phyloP scores from a whole-genome alignment of 192 early-diverging fungal species.

The Spizellomyces punctatus region DNA sequence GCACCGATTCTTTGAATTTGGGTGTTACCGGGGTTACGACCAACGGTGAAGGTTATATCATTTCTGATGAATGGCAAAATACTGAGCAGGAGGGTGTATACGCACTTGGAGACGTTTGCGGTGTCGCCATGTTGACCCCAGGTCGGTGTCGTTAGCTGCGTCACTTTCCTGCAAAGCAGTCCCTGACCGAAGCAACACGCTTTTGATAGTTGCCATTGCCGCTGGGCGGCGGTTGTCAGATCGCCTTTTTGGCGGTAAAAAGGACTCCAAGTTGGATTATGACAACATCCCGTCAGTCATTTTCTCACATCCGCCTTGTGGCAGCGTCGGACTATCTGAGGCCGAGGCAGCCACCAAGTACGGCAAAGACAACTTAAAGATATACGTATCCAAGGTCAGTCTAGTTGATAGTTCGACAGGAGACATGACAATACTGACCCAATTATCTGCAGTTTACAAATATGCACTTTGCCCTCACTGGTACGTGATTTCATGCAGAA shows the following conservation, averaged over 20 bases:
- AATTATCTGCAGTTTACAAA: constrained; percentile 70
- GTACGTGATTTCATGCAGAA: constrained; percentile 21
- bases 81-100: constrained; percentile 71
- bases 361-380: constrained; percentile 79
- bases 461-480: constrained; percentile 74
- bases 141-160: constrained; percentile 36
- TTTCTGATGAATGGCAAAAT: constrained; percentile 85
- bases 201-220: constrained; percentile 81
- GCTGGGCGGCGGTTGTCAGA: constrained; percentile 89
- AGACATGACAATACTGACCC: too few relatives aligned
- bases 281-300: constrained; percentile 93
- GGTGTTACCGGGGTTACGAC: constrained; percentile 60
- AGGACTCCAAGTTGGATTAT: constrained; percentile 85
- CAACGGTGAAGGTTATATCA: constrained; percentile 73
- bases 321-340: constrained; percentile 87
- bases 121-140: constrained; percentile 89
- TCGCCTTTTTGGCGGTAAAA: constrained; percentile 83
- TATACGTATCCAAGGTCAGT: constrained; percentile 70
- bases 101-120: constrained; percentile 95
- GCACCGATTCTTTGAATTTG: constrained; percentile 73
- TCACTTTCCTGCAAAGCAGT: constrained; percentile 10
- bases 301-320: constrained; percentile 84
- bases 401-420: neutral
- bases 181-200: neutral
- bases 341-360: constrained; percentile 72